A percentile compares a stretch with the other conserved stretches of the same genome.
Evolutionary conservation across 805 yeast genomes (phyloP).

Genomic region (Sugiyamaella americana): DNA sequence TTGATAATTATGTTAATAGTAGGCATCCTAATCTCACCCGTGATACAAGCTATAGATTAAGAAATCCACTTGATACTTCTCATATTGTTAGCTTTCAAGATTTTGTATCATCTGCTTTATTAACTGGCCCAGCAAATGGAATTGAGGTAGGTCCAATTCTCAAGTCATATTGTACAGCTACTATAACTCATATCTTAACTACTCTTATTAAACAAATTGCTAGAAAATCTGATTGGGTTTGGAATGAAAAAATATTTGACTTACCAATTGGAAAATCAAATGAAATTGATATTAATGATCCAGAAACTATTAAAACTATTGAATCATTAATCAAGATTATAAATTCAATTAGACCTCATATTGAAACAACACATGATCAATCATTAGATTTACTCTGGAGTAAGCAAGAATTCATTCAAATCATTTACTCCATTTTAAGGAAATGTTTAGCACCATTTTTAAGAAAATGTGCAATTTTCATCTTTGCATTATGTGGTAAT

Average conservation of each 20-base stretch:
- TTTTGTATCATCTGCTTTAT: slow-evolving; percentile 4
- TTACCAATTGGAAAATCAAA: not conserved
- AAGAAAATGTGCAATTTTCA: slow-evolving; percentile 53
- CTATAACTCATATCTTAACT: slow-evolving; percentile 2
- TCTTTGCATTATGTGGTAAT: slow-evolving; percentile 47
- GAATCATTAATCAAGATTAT: not conserved
- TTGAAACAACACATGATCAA: slow-evolving; percentile 14
- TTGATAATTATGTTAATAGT: not conserved
- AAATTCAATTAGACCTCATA: slow-evolving; percentile 6
- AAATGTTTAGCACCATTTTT: slow-evolving; percentile 59
- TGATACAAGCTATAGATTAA: not conserved
- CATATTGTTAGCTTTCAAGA: not conserved
- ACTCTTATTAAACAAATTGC: not conserved
- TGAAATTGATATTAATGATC: not conserved
- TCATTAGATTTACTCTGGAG: slow-evolving; percentile 11
- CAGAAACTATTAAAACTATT: not conserved
- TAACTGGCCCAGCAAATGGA: slow-evolving; percentile 4
- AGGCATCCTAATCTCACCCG: not conserved
- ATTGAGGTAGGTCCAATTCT: slow-evolving; percentile 1
- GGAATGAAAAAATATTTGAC: not conserved
- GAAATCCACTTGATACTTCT: not conserved
- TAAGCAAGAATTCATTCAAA: slow-evolving; percentile 18
- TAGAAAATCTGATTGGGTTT: not conserved
- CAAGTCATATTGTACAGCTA: slow-evolving; percentile 1
- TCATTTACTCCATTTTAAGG: slow-evolving; percentile 49